A percentile compares a stretch with the other conserved stretches of the same genome.
Evolutionary conservation across 305 asterid species (phyloP).

Genomic region (Solanum aculeatissimum): DNA sequence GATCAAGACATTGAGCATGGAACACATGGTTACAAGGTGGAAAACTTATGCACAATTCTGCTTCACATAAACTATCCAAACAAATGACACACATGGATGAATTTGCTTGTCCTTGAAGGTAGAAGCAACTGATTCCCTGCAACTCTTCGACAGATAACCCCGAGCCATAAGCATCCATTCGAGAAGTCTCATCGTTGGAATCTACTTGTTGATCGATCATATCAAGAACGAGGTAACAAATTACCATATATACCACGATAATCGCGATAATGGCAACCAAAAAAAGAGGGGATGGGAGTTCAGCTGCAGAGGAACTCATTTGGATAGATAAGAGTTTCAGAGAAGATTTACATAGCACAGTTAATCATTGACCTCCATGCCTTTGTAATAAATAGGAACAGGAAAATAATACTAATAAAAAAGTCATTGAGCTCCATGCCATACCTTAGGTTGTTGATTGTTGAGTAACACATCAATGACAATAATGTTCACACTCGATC

Average conservation of each 20-base stretch:
- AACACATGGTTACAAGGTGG: slow-evolving; percentile 51
- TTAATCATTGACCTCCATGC: slow-evolving; percentile 4
- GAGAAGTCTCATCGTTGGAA: not conserved
- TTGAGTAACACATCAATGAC: not conserved
- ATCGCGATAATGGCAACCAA: slow-evolving; percentile 28
- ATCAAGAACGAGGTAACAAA: slow-evolving; percentile 43
- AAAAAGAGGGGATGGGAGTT: slow-evolving; percentile 41
- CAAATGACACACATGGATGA: slow-evolving; percentile 35
- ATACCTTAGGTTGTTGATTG: slow-evolving; percentile 9
- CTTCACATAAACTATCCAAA: slow-evolving; percentile 28
- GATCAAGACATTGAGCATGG: slow-evolving; percentile 51
- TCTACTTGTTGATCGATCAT: slow-evolving; percentile 17
- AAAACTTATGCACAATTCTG: slow-evolving; percentile 36
- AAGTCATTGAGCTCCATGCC: not conserved
- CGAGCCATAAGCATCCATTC: not conserved
- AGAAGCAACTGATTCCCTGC: slow-evolving; percentile 30
- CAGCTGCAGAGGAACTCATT: slow-evolving; percentile 22
- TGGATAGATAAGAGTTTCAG: not conserved
- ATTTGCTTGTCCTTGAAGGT: slow-evolving; percentile 4
- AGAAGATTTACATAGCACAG: not conserved
- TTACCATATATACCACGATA: slow-evolving; percentile 25
- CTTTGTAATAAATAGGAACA: not conserved
- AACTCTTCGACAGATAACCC: slow-evolving; percentile 33
- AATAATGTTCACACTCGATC: not conserved
- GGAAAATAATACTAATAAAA: not conserved